These are phyloP conservation scores for Trichoderma sp. DNA, from an alignment of 2,329 filamentous ascomycete genomes.

Conservation along the genomic window DNA sequence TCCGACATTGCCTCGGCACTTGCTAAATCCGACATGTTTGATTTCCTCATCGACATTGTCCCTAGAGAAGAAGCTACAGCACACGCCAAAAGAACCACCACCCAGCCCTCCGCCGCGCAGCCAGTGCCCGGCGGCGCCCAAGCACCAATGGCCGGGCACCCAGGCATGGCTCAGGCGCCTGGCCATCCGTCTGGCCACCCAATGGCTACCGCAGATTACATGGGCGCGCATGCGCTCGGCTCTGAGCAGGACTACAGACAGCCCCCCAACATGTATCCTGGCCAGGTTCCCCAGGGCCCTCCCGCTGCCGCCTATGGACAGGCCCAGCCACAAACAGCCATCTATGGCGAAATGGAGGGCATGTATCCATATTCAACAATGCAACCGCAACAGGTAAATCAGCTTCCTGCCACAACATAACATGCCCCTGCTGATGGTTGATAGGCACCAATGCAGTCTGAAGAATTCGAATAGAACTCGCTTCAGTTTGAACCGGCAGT, in stretches of 20 bases:
- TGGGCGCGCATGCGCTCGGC: slow-evolving; percentile 65
- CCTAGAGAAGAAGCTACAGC: slow-evolving; percentile 90
- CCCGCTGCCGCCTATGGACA: slow-evolving; percentile 74
- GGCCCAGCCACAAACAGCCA: slow-evolving; percentile 65
- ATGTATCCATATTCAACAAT: slow-evolving; percentile 86
- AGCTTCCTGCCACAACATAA: not conserved
- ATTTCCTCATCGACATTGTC: slow-evolving; percentile 98
- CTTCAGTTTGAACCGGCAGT: not conserved
- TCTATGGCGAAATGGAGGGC: slow-evolving; percentile 79
- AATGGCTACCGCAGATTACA: slow-evolving; percentile 66
- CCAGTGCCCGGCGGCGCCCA: slow-evolving; percentile 56
- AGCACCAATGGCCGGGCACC: slow-evolving; percentile 56
- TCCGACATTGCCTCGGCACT: slow-evolving; percentile 96
- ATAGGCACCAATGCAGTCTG: slow-evolving; percentile 50
- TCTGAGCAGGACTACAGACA: slow-evolving; percentile 79
- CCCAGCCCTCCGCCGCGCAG: slow-evolving; percentile 51
- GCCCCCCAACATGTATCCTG: slow-evolving; percentile 79
- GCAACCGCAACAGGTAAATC: slow-evolving; percentile 79
- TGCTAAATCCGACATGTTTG: slow-evolving; percentile 99
- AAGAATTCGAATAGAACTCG: slow-evolving; percentile 50
- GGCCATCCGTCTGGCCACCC: slow-evolving; percentile 60
- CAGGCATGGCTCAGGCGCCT: slow-evolving; percentile 55
- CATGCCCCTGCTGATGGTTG: slow-evolving; percentile 28
- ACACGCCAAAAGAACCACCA: slow-evolving; percentile 75
- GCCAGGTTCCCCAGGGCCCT: slow-evolving; percentile 74